Evolutionary conservation across 2,329 filamentous ascomycete genomes (phyloP).

Genomic region (Sporothrix brunneoviolacea): DNA sequence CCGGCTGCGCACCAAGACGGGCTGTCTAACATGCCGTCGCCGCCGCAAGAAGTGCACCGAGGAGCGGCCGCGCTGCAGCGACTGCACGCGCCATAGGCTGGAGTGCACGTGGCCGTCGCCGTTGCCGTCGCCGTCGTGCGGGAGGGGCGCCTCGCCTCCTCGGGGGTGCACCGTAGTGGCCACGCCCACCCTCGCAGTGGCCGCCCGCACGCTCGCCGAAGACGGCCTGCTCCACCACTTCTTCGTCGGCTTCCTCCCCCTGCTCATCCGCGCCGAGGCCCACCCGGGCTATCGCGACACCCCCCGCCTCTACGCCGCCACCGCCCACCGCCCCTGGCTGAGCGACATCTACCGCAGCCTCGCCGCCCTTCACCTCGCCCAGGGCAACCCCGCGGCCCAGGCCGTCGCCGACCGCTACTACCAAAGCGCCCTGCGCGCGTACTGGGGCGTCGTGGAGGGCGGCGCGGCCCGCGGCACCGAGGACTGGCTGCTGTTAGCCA

Average conservation of each 20-base stretch:
- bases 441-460: not conserved
- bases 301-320: not conserved
- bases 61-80: not conserved
- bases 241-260: not conserved
- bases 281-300: not conserved
- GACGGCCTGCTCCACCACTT: not conserved
- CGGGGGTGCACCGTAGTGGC: not conserved
- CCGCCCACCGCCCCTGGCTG: not conserved
- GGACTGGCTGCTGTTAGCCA: not conserved
- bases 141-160: too few relatives aligned
- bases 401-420: not conserved
- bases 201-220: not conserved
- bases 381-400: not conserved
- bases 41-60: not conserved
- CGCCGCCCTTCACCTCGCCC: not conserved
- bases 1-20: not conserved
- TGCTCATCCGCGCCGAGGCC: not conserved
- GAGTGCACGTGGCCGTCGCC: not conserved
- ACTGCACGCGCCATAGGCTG: not conserved
- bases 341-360: not conserved
- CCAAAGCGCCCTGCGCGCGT: not conserved
- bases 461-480: not conserved
- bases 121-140: too few relatives aligned
- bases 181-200: not conserved
- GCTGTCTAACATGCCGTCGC: not conserved